Conservation (phyloP, 352 stramenopile genomes). For the Thalassiosira hispida region DNA sequence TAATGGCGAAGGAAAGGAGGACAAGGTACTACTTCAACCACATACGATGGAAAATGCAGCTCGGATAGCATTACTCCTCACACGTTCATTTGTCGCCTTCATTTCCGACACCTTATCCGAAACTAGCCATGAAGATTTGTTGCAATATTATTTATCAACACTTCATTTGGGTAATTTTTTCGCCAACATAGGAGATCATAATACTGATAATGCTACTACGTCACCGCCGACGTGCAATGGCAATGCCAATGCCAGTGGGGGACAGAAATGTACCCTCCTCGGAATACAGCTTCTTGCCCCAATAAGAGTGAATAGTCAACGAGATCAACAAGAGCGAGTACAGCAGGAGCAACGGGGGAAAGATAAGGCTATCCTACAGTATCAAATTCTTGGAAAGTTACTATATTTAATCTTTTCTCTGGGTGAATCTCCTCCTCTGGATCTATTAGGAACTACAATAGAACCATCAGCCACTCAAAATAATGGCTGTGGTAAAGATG, state of each 20-base stretch:
- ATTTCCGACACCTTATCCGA: too few relatives aligned
- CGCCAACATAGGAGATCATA: not conserved
- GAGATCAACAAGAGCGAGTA: not conserved
- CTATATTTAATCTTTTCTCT: conserved; percentile 12
- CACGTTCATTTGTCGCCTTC: conserved; percentile 1
- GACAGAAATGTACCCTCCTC: not conserved
- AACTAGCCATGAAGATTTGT: not conserved
- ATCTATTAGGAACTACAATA: not conserved
- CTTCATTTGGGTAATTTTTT: conserved; percentile 17
- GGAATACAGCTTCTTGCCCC: not conserved
- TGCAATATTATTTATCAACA: not conserved
- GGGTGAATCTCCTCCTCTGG: not conserved
- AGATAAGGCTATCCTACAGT: not conserved
- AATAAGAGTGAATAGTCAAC: not conserved
- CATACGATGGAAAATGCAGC: conserved; percentile 8
- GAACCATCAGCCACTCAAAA: not conserved
- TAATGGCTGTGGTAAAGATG: not conserved
- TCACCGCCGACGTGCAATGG: too few relatives aligned
- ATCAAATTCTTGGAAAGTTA: conserved; percentile 10
- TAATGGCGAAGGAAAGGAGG: too few relatives aligned
- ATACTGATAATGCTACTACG: too few relatives aligned
- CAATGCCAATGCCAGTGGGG: too few relatives aligned
- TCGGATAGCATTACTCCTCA: not conserved
- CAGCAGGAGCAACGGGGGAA: not conserved
- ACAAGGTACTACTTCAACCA: too few relatives aligned